Evolutionary conservation across 495 filamentous ascomycete genomes (phyloP), one percentile per base, ranked within the genome.

Genomic region (Penicillium argentinense): DNA sequence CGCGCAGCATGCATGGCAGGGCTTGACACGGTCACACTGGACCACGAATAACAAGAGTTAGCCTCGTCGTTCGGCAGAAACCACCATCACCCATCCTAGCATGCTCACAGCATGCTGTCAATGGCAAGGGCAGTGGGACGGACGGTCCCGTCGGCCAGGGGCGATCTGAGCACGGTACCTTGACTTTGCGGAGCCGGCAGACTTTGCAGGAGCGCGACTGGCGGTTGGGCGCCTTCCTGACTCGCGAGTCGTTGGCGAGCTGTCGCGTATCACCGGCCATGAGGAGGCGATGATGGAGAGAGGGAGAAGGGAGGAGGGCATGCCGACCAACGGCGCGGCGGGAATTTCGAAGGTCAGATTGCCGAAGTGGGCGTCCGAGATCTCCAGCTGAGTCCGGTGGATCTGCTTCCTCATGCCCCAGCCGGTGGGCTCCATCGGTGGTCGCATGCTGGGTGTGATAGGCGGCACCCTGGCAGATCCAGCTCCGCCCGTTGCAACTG

Each of bases 11-110:
- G 71, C 71, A 45, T 74, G 68, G 51, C 69, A 74, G 42, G 71
- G 71, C 39, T 68, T 70, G 18, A 74, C 62, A 29, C 71, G 68
- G 51, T 74, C 71, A 53, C 71, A 74, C 71, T 74, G 45, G n/a
- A n/a, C n/a, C n/a, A 16, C 42, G 42, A 18, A 30, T 13, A 46
- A 53, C 33, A 41, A 24, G 25, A 25, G 45, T 61, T 54, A 61
- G 51, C 44, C 38, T 37, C 36, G 16, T 13, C 12, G 18, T 9
- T 23, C 29, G 8, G 19, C n/a, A 37, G 27, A 43, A 26, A 18
- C 22, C 9, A 38, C 21, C 18, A 18, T n/a, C n/a, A n/a, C n/a
- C n/a, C n/a, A n/a, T n/a, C n/a, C n/a, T n/a, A n/a, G n/a, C n/a
- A n/a, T n/a, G n/a, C n/a, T n/a, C n/a, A n/a, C n/a, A n/a, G n/a